Conservation (phyloP, 2,329 filamentous ascomycete species). For the Gnomoniopsis sp. region DNA sequence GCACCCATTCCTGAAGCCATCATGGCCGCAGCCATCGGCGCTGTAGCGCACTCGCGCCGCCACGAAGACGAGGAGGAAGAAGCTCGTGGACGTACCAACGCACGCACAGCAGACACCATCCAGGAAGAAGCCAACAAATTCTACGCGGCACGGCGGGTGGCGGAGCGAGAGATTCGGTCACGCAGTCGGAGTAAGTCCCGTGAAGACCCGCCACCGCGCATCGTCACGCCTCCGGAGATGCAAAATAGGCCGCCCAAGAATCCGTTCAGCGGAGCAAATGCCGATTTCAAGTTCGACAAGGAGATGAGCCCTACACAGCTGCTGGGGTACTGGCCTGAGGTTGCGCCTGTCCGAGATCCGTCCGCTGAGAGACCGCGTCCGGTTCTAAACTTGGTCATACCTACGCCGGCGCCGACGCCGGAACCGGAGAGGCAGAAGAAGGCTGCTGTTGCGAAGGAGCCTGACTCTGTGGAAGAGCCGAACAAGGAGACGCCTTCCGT, state of each 20-base stretch:
- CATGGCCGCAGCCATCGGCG: slow-evolving; percentile 43
- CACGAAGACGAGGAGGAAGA: slow-evolving; percentile 28
- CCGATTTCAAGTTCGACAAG: slow-evolving; percentile 62
- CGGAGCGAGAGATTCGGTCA: slow-evolving; percentile 50
- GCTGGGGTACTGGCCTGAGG: slow-evolving; percentile 25
- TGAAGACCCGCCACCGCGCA: slow-evolving; percentile 34
- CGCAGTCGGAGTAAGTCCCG: slow-evolving; percentile 46
- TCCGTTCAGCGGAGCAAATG: slow-evolving; percentile 56
- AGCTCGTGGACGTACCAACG: slow-evolving; percentile 28
- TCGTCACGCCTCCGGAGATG: slow-evolving; percentile 55
- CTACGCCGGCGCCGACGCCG: slow-evolving; percentile 55
- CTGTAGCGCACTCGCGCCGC: slow-evolving; percentile 32
- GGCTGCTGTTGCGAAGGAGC: slow-evolving; percentile 17
- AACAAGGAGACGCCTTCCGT: slow-evolving; percentile 26
- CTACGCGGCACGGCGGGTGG: slow-evolving; percentile 56
- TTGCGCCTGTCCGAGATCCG: slow-evolving; percentile 40
- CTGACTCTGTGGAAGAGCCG: slow-evolving; percentile 18
- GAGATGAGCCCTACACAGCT: slow-evolving; percentile 53
- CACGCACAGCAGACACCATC: slow-evolving; percentile 37
- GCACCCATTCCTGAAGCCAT: slow-evolving; percentile 45
- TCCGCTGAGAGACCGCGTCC: slow-evolving; percentile 55
- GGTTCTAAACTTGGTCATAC: slow-evolving; percentile 57
- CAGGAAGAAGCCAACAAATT: slow-evolving; percentile 56
- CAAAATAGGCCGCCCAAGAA: slow-evolving; percentile 40
- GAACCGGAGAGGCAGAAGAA: slow-evolving; percentile 37